Evolutionary conservation across 352 stramenopile genomes (phyloP).

Genomic region (Phytopythium ostracodes): DNA sequence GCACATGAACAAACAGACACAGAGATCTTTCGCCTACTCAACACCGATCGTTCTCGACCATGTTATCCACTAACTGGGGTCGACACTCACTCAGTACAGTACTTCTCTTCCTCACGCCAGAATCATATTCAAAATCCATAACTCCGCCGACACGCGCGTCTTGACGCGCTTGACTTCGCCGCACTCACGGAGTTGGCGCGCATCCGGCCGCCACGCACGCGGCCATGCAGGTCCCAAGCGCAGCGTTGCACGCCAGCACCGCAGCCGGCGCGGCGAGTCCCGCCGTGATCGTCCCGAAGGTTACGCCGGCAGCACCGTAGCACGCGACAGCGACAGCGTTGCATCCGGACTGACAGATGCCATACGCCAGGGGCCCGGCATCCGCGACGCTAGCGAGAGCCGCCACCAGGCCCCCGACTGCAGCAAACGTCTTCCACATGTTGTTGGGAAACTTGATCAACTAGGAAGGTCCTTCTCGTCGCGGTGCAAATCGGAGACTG

Average conservation of each 20-base stretch:
- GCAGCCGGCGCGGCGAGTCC: slow-evolving; percentile 8
- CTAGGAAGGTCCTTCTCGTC: not conserved
- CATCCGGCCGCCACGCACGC: slow-evolving; percentile 23
- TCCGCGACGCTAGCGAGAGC: not conserved
- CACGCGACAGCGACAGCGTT: slow-evolving; percentile 32
- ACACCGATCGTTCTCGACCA: no score
- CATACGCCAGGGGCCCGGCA: slow-evolving; percentile 15
- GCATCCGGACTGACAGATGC: slow-evolving; percentile 32
- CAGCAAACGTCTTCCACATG: not conserved
- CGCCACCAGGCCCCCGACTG: not conserved
- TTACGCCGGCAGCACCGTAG: slow-evolving; percentile 21
- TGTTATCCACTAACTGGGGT: no score
- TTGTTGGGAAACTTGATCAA: no score
- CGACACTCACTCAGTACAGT: no score
- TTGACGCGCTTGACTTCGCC: no score
- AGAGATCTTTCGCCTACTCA: no score
- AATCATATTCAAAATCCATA: no score
- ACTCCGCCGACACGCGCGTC: no score
- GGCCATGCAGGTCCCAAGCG: slow-evolving; percentile 34
- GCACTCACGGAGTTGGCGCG: slow-evolving; percentile 17
- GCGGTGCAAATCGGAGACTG: not conserved
- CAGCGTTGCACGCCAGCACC: slow-evolving; percentile 22
- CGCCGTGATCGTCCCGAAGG: slow-evolving; percentile 31
- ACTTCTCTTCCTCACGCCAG: no score
- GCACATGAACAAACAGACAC: no score